phyloP scores from a whole-genome alignment of 805 yeast species.

The Pichia thaimueangensis region DNA sequence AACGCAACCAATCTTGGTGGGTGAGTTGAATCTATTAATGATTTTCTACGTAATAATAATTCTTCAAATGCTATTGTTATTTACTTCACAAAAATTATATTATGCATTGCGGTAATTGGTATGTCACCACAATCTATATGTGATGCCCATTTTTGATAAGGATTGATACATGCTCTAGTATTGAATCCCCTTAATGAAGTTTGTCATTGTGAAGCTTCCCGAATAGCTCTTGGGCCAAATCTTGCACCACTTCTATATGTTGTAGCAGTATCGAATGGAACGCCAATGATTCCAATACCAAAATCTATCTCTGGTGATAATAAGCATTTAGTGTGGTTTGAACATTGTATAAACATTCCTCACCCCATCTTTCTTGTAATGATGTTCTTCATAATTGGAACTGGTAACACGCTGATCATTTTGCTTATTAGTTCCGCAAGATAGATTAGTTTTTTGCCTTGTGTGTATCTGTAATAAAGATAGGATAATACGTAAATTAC shows the following conservation, averaged over 20 bases:
- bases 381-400: too few species aligned
- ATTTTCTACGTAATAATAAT: slow-evolving; percentile 34
- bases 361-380: slow-evolving; percentile 46
- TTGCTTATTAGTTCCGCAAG: too few species aligned
- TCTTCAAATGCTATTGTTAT: slow-evolving; percentile 52
- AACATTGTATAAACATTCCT: slow-evolving; percentile 63
- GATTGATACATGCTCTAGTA: slow-evolving; percentile 45
- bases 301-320: slow-evolving; percentile 38
- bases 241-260: slow-evolving; percentile 78
- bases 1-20: slow-evolving; percentile 64
- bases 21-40: slow-evolving; percentile 22
- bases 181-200: slow-evolving; percentile 64
- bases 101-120: slow-evolving; percentile 56
- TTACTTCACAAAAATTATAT: slow-evolving; percentile 44
- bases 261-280: slow-evolving; percentile 80
- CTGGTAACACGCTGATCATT: too few species aligned
- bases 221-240: slow-evolving; percentile 71
- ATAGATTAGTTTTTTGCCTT: too few species aligned
- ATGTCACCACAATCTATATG: slow-evolving; percentile 53
- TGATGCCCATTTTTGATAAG: slow-evolving; percentile 43
- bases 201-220: slow-evolving; percentile 68
- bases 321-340: slow-evolving; percentile 56
- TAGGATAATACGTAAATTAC: too few species aligned
- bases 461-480: too few species aligned
- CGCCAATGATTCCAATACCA: slow-evolving; percentile 72